phyloP scores from a whole-genome alignment of 192 early-diverging fungal genomes.

The Radiomyces spectabilis region DNA sequence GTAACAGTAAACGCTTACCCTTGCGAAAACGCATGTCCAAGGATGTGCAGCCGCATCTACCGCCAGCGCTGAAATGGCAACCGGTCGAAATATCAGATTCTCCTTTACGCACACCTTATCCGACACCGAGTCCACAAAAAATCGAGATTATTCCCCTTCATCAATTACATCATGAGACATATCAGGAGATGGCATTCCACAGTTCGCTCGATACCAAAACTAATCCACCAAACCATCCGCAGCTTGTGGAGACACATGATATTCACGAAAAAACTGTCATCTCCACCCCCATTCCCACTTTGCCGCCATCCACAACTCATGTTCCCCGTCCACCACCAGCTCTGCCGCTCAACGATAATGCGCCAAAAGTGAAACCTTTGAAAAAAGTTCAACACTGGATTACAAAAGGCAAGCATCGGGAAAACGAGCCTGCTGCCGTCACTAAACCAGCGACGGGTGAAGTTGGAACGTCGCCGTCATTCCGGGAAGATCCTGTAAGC shows the following conservation, averaged over 20 bases:
- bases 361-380: neutral
- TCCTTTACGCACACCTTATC: neutral
- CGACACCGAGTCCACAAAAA: neutral
- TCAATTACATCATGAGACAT: neutral
- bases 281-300: neutral
- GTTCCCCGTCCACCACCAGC: too few relatives aligned
- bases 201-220: too few relatives aligned
- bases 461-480: neutral
- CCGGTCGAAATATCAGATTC: conserved; percentile 10
- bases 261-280: too few relatives aligned
- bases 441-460: neutral
- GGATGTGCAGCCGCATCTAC: neutral
- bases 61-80: conserved; percentile 11
- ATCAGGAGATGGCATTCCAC: neutral
- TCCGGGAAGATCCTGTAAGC: neutral
- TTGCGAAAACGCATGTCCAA: conserved; percentile 13
- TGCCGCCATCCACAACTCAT: too few relatives aligned
- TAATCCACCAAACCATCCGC: too few relatives aligned
- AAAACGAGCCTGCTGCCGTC: neutral
- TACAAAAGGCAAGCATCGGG: neutral
- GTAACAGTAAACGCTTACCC: conserved; percentile 1
- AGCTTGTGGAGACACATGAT: too few relatives aligned
- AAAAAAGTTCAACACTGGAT: conserved; percentile 1
- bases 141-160: neutral
- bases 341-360: too few relatives aligned